phyloP scores from a whole-genome alignment of 768 basidiomycete genomes.

The Suillus hirtellus region DNA sequence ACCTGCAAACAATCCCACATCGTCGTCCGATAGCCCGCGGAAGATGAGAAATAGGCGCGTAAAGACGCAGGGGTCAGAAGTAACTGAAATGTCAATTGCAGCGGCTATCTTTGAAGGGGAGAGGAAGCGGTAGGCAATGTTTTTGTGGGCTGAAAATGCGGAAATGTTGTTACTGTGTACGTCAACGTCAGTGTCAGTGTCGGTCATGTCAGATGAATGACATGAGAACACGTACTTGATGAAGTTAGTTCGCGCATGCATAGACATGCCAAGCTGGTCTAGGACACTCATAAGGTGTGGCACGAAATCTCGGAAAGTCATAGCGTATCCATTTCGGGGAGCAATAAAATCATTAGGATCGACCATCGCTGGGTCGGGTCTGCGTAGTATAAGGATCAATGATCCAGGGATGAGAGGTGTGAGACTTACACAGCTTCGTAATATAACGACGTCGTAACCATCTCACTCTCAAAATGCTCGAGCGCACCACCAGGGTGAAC shows the following conservation, averaged over 20 bases:
- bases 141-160: slow-evolving; percentile 73
- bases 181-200: slow-evolving; percentile 1
- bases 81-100: slow-evolving; percentile 87
- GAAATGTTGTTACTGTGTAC: slow-evolving; percentile 68
- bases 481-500: slow-evolving; percentile 84
- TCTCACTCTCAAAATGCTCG: slow-evolving; percentile 84
- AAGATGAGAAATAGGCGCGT: slow-evolving; percentile 87
- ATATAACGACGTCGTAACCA: slow-evolving; percentile 77
- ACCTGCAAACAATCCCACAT: slow-evolving; percentile 69
- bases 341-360: slow-evolving; percentile 80
- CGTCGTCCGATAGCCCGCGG: slow-evolving; percentile 80
- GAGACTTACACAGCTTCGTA: slow-evolving; percentile 78
- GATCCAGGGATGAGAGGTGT: background rate
- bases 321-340: slow-evolving; percentile 82
- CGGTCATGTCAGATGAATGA: slow-evolving; percentile 6
- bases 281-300: slow-evolving; percentile 81
- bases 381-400: slow-evolving; percentile 31
- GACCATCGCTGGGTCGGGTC: slow-evolving; percentile 75
- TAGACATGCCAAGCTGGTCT: slow-evolving; percentile 81
- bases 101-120: slow-evolving; percentile 76
- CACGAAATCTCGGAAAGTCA: slow-evolving; percentile 79
- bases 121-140: slow-evolving; percentile 89
- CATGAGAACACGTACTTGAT: slow-evolving; percentile 59
- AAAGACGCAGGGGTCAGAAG: slow-evolving; percentile 76
- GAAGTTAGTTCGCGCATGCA: slow-evolving; percentile 80